Percentiles rank a stretch among this genome's conserved stretches.
Evolutionary conservation across 2,329 filamentous ascomycete genomes (phyloP).

Genomic region (Stachybotrys echinatus): DNA sequence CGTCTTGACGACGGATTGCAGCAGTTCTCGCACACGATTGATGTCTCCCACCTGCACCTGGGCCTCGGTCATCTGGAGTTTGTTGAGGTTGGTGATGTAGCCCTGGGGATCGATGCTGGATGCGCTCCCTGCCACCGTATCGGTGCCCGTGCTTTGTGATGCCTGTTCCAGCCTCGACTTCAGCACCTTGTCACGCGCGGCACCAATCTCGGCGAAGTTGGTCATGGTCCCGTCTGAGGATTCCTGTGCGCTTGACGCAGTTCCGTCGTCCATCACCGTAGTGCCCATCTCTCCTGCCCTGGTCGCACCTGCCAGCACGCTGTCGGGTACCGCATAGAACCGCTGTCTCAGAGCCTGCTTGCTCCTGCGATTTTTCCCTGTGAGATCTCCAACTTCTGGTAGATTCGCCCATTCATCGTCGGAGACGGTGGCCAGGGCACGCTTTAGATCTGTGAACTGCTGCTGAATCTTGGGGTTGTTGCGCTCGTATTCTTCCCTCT

Average conservation of each 20-base stretch:
- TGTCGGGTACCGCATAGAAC: slow-evolving; percentile 96
- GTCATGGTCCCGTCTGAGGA: slow-evolving; percentile 85
- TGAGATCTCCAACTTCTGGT: slow-evolving; percentile 93
- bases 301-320: slow-evolving; percentile 81
- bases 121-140: slow-evolving; percentile 68
- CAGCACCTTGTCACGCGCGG: slow-evolving; percentile 90
- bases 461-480: slow-evolving; percentile 98
- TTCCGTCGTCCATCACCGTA: slow-evolving; percentile 77
- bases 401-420: slow-evolving; percentile 96
- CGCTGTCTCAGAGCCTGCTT: slow-evolving; percentile 78
- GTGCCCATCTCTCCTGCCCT: slow-evolving; percentile 79
- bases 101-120: slow-evolving; percentile 93
- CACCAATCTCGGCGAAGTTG: slow-evolving; percentile 96
- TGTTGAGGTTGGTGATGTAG: slow-evolving; percentile 87
- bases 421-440: slow-evolving; percentile 78
- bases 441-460: slow-evolving; percentile 94
- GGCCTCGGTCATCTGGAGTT: slow-evolving; percentile 71
- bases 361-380: slow-evolving; percentile 82
- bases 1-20: slow-evolving; percentile 97
- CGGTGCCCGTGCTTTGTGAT: slow-evolving; percentile 61
- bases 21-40: slow-evolving; percentile 81
- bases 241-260: slow-evolving; percentile 30
- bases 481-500: slow-evolving; percentile 90
- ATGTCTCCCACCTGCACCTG: slow-evolving; percentile 90
- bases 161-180: slow-evolving; percentile 92